These are phyloP conservation scores for Penicillium lividum DNA, from an alignment of 495 filamentous ascomycete genomes.

Conservation along the genomic window DNA sequence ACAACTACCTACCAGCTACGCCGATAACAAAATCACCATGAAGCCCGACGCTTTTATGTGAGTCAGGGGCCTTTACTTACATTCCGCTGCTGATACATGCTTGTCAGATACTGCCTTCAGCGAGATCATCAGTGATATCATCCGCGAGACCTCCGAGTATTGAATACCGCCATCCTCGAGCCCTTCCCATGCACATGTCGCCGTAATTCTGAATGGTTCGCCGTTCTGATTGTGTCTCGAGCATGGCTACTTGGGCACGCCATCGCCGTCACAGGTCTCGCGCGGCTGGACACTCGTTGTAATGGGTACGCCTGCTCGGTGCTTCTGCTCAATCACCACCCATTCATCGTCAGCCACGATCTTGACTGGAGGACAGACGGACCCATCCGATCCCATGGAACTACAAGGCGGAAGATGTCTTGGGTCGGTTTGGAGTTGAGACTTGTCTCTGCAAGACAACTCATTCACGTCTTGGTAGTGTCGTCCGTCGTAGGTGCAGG, in stretches of 20 bases:
- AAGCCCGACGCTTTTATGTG: not conserved
- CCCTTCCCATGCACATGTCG: conserved; percentile 1
- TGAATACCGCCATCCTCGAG: not conserved
- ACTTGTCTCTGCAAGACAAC: not conserved
- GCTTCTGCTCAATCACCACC: not conserved
- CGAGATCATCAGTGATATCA: not conserved
- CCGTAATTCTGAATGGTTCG: not conserved
- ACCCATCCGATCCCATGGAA: not conserved
- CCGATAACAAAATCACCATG: not conserved
- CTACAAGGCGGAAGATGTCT: not conserved
- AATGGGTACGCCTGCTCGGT: not conserved
- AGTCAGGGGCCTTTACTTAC: not conserved
- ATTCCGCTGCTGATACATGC: not conserved
- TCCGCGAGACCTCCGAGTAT: not conserved
- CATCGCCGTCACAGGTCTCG: not conserved
- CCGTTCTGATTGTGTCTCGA: not conserved
- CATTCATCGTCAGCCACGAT: not conserved
- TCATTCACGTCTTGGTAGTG: not conserved
- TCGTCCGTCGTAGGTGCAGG: conserved; percentile 1
- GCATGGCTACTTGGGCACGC: conserved; percentile 1
- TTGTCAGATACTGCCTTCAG: not conserved
- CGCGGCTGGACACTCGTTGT: not conserved
- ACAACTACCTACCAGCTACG: not conserved
- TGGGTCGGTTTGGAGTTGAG: not conserved
- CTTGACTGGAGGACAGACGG: not conserved